phyloP scores from a whole-genome alignment of 345 rosid species.

The Moricandia moricandioides region DNA sequence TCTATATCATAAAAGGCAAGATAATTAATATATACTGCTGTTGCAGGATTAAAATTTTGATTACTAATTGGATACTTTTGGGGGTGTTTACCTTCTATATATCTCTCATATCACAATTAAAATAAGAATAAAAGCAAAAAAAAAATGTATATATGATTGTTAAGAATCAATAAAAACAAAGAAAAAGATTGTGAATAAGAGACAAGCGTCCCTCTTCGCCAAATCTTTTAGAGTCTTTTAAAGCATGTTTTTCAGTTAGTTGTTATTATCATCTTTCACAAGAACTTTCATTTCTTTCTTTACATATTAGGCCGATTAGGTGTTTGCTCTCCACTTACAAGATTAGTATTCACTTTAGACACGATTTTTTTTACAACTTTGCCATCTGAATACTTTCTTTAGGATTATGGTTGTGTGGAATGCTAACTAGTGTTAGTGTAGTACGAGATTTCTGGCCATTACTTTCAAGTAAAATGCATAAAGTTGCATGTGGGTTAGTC shows the following conservation, averaged over 20 bases:
- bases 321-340: conserved; percentile 23
- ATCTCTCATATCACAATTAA: background rate
- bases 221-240: conserved; percentile 23
- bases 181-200: conserved; percentile 1
- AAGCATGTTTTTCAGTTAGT: conserved; percentile 33
- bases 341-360: background rate
- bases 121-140: background rate
- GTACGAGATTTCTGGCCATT: too few species aligned
- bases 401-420: background rate
- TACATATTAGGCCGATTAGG: conserved; percentile 29
- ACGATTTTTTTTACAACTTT: background rate
- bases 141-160: background rate
- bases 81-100: background rate
- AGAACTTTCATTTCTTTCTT: background rate
- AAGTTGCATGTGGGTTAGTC: too few species aligned
- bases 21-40: background rate
- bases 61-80: background rate
- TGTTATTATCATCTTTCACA: conserved; percentile 33
- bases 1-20: too few species aligned
- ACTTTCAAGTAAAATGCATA: too few species aligned
- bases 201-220: conserved; percentile 32
- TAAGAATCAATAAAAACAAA: background rate
- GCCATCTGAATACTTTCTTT: background rate
- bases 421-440: background rate
- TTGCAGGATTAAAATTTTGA: background rate